Base-by-base conservation (phyloP, 2,329 filamentous ascomycete species). In the Pyrenophora seminiperda region DNA sequence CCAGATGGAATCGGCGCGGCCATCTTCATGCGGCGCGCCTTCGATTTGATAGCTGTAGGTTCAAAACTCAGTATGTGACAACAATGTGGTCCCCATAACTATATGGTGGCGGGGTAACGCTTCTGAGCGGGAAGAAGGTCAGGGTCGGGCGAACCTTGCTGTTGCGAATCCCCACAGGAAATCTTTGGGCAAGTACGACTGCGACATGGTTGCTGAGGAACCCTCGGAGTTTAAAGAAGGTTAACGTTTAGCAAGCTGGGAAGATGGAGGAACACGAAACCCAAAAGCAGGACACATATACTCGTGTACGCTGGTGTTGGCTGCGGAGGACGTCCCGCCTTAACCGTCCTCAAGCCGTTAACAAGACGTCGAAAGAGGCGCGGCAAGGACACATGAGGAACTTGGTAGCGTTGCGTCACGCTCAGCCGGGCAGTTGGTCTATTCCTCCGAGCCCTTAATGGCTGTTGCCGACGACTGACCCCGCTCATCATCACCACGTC, bases 1-100 rank as follows among this genome's bases (percentile, higher is more conserved):
- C 91, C 91, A 95, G 73, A 95, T 94, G 54, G 88, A 90, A 46
- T 89, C 86, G 17, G 83, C 88, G 58, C 90, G 88, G 58, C 90
- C 91, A 69, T 93, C 90, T 67, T 87, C 83, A 39, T 87, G 78
- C 31, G 81, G 79, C 39, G 85, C 85, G 50, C 91, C 91, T 78
- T 96, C 91, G 62, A 96, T 89, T 73, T 96, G 90, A 78, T 94
- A 95, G 70, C 90, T 94, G 68, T 31, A 37, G n/a, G 40, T 40
- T 36, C 47, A 53, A 43, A 46, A 29, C 51, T 70, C 51, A 68
- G 66, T 53, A 60, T 45, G 45, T 37, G 49, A 36, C 34, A 44
- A 44, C 37, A 33, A 39, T 39, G 37, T 30, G 30, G 41, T 30
- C 36, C 43, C 31, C 48, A 30, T 45, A 32, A 45, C 38, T 20